These are phyloP conservation scores for Spongospora subterranea DNA, from an alignment of 208 protist genomes.

Conservation along the genomic window DNA sequence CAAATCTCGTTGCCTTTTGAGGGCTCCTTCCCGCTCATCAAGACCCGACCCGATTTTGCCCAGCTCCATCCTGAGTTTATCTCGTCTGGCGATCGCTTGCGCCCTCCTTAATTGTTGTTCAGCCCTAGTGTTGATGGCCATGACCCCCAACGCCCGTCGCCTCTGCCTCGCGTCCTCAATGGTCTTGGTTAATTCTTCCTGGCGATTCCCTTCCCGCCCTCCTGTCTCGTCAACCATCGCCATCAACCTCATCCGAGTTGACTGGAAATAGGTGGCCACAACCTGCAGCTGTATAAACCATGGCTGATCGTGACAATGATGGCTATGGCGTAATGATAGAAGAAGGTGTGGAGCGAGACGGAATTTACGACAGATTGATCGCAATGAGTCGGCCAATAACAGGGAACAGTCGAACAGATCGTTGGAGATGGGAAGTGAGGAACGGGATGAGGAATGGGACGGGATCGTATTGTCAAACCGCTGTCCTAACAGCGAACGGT, in stretches of 20 bases:
- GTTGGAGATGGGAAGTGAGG: background rate
- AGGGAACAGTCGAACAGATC: slow-evolving; percentile 30
- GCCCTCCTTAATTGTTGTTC: background rate
- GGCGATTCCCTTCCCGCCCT: background rate
- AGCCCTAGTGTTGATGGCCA: background rate
- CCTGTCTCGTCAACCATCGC: background rate
- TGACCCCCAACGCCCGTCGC: background rate
- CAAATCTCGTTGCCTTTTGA: background rate
- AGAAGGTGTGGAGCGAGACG: slow-evolving; percentile 10
- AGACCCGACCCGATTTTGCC: background rate
- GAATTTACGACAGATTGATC: background rate
- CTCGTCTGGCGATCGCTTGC: background rate
- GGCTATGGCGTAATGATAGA: background rate
- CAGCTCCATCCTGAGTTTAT: background rate
- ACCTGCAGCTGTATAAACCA: background rate
- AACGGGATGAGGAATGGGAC: background rate
- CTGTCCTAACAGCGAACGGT: background rate
- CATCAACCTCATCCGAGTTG: background rate
- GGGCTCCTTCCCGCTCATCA: background rate
- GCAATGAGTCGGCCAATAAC: background rate
- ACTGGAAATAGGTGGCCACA: background rate
- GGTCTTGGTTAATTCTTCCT: background rate
- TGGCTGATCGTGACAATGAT: background rate
- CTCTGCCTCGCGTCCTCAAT: background rate
- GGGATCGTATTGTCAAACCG: too few species aligned